phyloP scores from a whole-genome alignment of 257 asterid species.

The Jasminum sambac region DNA sequence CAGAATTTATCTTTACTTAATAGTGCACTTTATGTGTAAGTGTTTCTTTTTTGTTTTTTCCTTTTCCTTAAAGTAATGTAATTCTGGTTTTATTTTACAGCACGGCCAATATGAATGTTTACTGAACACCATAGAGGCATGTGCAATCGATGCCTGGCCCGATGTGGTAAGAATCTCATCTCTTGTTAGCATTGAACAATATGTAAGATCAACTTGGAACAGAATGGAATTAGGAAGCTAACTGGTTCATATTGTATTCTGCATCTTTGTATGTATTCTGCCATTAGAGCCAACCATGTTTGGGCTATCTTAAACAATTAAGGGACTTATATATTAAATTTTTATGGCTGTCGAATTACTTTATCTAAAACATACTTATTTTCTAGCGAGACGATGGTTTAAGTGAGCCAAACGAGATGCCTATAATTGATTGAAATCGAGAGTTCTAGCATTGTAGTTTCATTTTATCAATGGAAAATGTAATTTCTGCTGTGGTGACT shows the following conservation, averaged over 20 bases:
- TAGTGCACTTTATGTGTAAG: not conserved
- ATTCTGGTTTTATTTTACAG: slow-evolving; percentile 39
- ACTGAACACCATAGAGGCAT: slow-evolving; percentile 80
- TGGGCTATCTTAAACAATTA: not conserved
- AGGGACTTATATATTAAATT: not conserved
- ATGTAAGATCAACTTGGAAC: not conserved
- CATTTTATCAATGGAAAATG: not conserved
- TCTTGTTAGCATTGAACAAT: slow-evolving; percentile 3
- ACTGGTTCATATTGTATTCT: not conserved
- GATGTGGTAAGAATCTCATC: slow-evolving; percentile 60
- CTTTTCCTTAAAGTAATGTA: not conserved
- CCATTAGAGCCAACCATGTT: not conserved
- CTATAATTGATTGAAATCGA: not conserved
- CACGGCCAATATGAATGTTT: slow-evolving; percentile 78
- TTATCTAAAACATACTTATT: not conserved
- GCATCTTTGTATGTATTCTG: not conserved
- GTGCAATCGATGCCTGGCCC: slow-evolving; percentile 94
- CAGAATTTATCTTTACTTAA: not conserved
- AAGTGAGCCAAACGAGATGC: not conserved
- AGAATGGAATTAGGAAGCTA: not conserved
- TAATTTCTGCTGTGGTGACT: not conserved
- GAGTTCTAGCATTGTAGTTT: not conserved
- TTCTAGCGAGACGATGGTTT: not conserved
- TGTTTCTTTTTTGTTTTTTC: no score
- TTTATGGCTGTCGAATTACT: not conserved